phyloP scores from a whole-genome alignment of 805 yeast species.

The Yamadazyma nakazawae region DNA sequence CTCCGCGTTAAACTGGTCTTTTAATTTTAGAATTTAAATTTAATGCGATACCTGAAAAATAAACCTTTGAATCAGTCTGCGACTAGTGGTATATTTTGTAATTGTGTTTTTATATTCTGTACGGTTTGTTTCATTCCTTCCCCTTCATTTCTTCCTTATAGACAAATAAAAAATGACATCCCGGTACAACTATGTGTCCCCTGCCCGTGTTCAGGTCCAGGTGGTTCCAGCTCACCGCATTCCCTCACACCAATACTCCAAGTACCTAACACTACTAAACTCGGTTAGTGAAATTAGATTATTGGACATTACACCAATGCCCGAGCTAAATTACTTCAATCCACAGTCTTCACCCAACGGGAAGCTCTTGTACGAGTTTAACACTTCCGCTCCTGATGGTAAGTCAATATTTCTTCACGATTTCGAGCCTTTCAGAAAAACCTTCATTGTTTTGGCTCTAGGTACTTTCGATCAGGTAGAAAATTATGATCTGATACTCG shows the following conservation, averaged over 20 bases:
- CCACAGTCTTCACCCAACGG: slow-evolving; percentile 88
- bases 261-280: slow-evolving; percentile 43
- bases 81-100: not conserved
- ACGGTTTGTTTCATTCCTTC: not conserved
- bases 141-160: too few species aligned
- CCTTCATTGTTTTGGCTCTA: slow-evolving; percentile 55
- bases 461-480: slow-evolving; percentile 25
- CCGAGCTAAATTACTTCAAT: slow-evolving; percentile 50
- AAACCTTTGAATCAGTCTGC: not conserved
- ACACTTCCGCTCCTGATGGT: slow-evolving; percentile 44
- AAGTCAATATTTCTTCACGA: slow-evolving; percentile 72
- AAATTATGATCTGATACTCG: slow-evolving; percentile 1
- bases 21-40: not conserved
- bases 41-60: not conserved
- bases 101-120: not conserved
- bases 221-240: slow-evolving; percentile 65
- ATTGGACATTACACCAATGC: slow-evolving; percentile 69
- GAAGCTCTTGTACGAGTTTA: slow-evolving; percentile 57
- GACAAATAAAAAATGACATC: slow-evolving; percentile 19
- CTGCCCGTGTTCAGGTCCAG: slow-evolving; percentile 63
- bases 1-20: slow-evolving; percentile 1
- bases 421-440: slow-evolving; percentile 84
- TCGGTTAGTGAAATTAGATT: slow-evolving; percentile 62
- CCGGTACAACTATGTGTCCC: slow-evolving; percentile 51
- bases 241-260: slow-evolving; percentile 37